Conservation (phyloP, 805 yeast species). For the Candida maesae region DNA sequence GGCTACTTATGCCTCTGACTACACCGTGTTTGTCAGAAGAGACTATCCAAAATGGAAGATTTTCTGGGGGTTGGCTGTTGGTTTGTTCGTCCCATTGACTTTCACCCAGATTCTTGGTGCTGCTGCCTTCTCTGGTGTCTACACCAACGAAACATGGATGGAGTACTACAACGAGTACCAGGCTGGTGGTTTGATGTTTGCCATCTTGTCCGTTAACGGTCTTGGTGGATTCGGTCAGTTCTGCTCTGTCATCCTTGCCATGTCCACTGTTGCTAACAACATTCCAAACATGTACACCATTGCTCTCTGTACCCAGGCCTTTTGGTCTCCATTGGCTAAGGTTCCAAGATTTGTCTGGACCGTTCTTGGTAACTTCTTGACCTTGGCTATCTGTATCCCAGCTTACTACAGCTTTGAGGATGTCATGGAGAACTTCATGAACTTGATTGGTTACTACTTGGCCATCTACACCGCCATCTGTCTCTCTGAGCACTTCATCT, state of each 20-base stretch:
- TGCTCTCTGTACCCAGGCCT: conserved; percentile 80
- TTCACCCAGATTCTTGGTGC: conserved; percentile 83
- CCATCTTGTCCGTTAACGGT: conserved; percentile 72
- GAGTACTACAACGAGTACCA: conserved; percentile 49
- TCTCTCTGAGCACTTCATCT: conserved; percentile 80
- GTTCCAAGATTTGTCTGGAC: conserved; percentile 88
- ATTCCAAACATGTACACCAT: conserved; percentile 93
- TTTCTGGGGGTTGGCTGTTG: conserved; percentile 59
- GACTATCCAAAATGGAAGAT: conserved; percentile 54
- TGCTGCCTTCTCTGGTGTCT: conserved; percentile 71
- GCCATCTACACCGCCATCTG: conserved; percentile 77
- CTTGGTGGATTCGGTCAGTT: conserved; percentile 88
- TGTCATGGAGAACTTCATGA: conserved; percentile 86
- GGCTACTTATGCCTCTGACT: conserved; percentile 91
- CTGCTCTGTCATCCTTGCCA: conserved; percentile 77
- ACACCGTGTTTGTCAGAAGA: conserved; percentile 81
- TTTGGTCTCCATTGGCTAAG: conserved; percentile 68
- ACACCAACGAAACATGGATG: conserved; percentile 41
- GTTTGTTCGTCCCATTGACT: conserved; percentile 63
- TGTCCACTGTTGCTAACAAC: conserved; percentile 87
- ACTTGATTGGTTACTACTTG: conserved; percentile 85
- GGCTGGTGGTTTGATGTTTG: conserved; percentile 81
- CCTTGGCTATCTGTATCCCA: conserved; percentile 86
- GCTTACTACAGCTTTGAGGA: conserved; percentile 70
- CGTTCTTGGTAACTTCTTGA: conserved; percentile 63